phyloP scores from a whole-genome alignment of 2,329 filamentous ascomycete species.

The Xylaria hypoxylon region DNA sequence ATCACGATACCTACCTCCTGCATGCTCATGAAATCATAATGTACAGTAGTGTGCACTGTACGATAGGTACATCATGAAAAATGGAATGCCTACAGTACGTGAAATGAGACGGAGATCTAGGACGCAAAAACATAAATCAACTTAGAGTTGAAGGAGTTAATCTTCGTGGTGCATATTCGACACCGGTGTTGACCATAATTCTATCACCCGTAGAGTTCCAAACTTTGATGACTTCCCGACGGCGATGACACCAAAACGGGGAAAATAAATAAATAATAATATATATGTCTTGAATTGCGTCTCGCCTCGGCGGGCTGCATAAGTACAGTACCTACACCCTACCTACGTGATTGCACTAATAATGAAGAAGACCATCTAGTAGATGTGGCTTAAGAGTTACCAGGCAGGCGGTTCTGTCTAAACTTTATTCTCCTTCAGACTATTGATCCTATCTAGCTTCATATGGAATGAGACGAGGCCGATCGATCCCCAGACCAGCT shows the following conservation, averaged over 20 bases:
- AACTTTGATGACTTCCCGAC: background rate
- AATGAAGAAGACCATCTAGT: background rate
- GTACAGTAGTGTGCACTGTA: conserved; percentile 1
- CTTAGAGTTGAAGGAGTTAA: background rate
- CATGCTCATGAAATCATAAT: background rate
- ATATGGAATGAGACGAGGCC: background rate
- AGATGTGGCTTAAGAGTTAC: conserved; percentile 6
- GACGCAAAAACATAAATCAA: conserved; percentile 1
- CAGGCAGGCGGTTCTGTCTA: conserved; percentile 7
- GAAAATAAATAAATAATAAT: conserved; percentile 1
- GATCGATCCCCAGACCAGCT: background rate
- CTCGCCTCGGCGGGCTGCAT: conserved; percentile 2
- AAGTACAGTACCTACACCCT: conserved; percentile 4
- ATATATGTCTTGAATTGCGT: conserved; percentile 9
- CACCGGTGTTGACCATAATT: conserved; percentile 1
- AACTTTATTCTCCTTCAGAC: conserved; percentile 7
- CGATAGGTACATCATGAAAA: conserved; percentile 4
- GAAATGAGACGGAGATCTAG: conserved; percentile 3
- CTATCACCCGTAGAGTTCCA: background rate
- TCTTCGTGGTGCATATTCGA: conserved; percentile 1
- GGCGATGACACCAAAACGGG: background rate
- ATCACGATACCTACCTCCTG: background rate
- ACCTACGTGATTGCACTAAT: background rate
- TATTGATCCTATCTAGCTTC: background rate
- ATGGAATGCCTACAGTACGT: background rate